A percentile compares a stretch with the other conserved stretches of the same genome.
Conservation (phyloP, 225 moss, liverwort and hornwort species). For the Marchantia polymorpha region DNA sequence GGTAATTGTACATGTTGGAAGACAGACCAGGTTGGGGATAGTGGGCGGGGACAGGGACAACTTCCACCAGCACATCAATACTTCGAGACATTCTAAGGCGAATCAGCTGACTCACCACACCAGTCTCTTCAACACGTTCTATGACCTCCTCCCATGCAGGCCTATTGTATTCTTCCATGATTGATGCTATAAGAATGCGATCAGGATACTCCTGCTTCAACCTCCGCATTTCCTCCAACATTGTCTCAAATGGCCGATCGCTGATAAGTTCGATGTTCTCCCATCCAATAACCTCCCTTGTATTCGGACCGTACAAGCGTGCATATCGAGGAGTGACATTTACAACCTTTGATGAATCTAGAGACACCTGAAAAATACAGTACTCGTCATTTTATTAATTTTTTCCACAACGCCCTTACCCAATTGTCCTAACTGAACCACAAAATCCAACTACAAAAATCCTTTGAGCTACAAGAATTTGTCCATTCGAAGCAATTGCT, state of each 20-base stretch:
- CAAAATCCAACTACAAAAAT: too few species aligned
- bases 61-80: neutral
- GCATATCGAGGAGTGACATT: slow-evolving; percentile 95
- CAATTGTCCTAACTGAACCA: too few species aligned
- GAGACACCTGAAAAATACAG: slow-evolving; percentile 53
- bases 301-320: slow-evolving; percentile 54
- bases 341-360: slow-evolving; percentile 97
- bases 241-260: slow-evolving; percentile 92
- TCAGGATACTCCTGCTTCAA: slow-evolving; percentile 95
- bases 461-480: too few species aligned
- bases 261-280: slow-evolving; percentile 97
- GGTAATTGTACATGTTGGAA: too few species aligned
- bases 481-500: too few species aligned
- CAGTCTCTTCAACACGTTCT: slow-evolving; percentile 81
- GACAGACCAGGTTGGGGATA: too few species aligned
- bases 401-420: too few species aligned
- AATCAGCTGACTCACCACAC: slow-evolving; percentile 55
- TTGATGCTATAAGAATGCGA: slow-evolving; percentile 83
- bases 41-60: too few species aligned
- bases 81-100: neutral
- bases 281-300: slow-evolving; percentile 81
- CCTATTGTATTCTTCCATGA: slow-evolving; percentile 94
- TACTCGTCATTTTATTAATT: too few species aligned
- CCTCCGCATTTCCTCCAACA: slow-evolving; percentile 81
- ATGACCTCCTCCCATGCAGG: slow-evolving; percentile 94